phyloP scores from a whole-genome alignment of 768 basidiomycete species.

The Gymnopilus junonius region DNA sequence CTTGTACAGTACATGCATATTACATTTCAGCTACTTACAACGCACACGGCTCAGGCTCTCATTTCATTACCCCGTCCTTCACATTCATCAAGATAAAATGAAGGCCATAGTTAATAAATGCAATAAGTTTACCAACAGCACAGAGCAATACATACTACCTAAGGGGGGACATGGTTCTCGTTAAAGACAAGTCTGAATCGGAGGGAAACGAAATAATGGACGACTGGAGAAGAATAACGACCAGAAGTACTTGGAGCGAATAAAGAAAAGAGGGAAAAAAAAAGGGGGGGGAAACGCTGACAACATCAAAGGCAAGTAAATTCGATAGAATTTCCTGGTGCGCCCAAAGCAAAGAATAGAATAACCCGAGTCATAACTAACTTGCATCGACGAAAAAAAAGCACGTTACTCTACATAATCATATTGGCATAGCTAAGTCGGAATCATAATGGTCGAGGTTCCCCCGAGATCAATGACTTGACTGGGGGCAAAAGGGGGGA shows the following conservation, averaged over 20 bases:
- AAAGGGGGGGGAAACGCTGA: neutral
- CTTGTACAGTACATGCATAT: no score
- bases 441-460: constrained; percentile 15
- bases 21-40: no score
- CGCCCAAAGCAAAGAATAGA: neutral
- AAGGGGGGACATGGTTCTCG: neutral
- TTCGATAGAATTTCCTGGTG: neutral
- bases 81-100: no score
- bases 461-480: constrained; percentile 26
- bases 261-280: neutral
- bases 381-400: neutral
- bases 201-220: neutral
- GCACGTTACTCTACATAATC: neutral
- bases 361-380: neutral
- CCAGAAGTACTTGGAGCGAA: neutral
- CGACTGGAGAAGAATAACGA: neutral
- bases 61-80: no score
- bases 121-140: constrained; percentile 1
- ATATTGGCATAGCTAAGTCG: neutral
- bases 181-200: neutral
- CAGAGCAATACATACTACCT: neutral
- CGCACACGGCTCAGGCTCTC: no score
- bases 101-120: neutral
- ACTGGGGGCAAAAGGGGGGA: constrained; percentile 30
- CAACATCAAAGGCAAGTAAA: neutral